Base-by-base conservation (phyloP, 2,329 filamentous ascomycete genomes). In the Diaporthe eres region DNA sequence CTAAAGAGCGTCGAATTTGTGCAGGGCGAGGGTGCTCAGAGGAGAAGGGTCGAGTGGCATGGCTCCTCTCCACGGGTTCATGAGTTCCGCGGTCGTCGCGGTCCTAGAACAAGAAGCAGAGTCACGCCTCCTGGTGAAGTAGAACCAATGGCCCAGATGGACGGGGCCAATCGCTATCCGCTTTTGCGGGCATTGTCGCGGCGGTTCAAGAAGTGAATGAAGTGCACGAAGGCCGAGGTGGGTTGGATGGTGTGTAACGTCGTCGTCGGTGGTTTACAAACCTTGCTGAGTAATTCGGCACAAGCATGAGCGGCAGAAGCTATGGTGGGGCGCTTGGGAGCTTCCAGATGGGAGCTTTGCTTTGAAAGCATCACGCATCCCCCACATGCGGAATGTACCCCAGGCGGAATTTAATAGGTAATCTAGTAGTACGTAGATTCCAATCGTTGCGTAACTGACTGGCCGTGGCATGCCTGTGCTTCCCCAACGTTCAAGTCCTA, bases 241-340 rank as follows among this genome's bases (percentile, higher is more conserved):
- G 13, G 15, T 31, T 7, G 22, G 13, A 42, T 61, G 8, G 15
- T 19, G 28, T 58, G 17, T 34, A 31, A 37, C 31, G 31, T 37
- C 19, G 31, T 60, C 55, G 57, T 44, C n/a, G 39, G 22, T 15
- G 44, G 25, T 9, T 51, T 37, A 44, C 63, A 67, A 37, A 34
- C 28, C 10, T 7, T 39, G 34, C 22, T 34, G 55, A 37, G 57
- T 39, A 37, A 37, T 60, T 34, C 19, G 31, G 17, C 17, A 9
- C 19, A 8, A 49, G 31, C 8, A 13, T 31, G 7, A 25, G 57
- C 57, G 6, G 22, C 57, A 22, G 57, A 12, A 39, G 57, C 57
- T 60, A 39, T 39, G 57, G 57, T 60, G 57, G 57, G 57, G 57
- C 57, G 57, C 57, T 4, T 60, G 61, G 61, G 25, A 65, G n/a